Conservation (phyloP, 371 early-diverging fungal species). For the Amoeboaphelidium protococcarum region DNA sequence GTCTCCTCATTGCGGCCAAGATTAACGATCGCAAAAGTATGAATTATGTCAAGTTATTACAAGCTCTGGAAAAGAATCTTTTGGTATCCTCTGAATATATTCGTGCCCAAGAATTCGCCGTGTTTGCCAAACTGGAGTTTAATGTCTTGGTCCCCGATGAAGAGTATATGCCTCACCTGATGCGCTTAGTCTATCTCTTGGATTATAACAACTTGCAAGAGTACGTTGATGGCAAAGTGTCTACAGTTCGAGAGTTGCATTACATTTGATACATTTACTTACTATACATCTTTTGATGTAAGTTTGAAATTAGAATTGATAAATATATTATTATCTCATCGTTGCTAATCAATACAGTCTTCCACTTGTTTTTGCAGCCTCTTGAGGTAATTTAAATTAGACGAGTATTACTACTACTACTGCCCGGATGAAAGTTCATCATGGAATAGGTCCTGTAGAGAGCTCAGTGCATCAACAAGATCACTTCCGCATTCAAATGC, state of each 20-base stretch:
- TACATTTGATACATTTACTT: not conserved
- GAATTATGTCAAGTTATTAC: constrained; percentile 13
- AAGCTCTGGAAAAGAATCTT: constrained; percentile 27
- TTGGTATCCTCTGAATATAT: constrained; percentile 48
- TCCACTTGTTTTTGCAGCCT: too few species aligned
- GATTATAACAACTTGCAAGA: not conserved
- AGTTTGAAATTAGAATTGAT: too few species aligned
- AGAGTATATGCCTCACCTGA: constrained; percentile 66
- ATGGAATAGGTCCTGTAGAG: too few species aligned
- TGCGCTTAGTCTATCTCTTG: constrained; percentile 11
- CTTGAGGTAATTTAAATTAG: too few species aligned
- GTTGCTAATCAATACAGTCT: too few species aligned
- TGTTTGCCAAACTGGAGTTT: constrained; percentile 62
- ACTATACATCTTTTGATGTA: too few species aligned
- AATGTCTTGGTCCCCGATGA: constrained; percentile 40
- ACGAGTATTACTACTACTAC: too few species aligned
- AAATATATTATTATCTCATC: too few species aligned
- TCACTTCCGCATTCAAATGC: too few species aligned
- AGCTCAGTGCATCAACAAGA: too few species aligned
- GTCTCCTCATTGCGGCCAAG: constrained; percentile 47
- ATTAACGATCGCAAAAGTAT: constrained; percentile 57
- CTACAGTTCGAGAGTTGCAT: not conserved
- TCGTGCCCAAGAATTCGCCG: constrained; percentile 50
- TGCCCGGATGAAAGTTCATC: too few species aligned
- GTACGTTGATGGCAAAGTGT: not conserved